Conservation (phyloP, 2,329 filamentous ascomycete genomes). For the Fusarium brachygibbosum region DNA sequence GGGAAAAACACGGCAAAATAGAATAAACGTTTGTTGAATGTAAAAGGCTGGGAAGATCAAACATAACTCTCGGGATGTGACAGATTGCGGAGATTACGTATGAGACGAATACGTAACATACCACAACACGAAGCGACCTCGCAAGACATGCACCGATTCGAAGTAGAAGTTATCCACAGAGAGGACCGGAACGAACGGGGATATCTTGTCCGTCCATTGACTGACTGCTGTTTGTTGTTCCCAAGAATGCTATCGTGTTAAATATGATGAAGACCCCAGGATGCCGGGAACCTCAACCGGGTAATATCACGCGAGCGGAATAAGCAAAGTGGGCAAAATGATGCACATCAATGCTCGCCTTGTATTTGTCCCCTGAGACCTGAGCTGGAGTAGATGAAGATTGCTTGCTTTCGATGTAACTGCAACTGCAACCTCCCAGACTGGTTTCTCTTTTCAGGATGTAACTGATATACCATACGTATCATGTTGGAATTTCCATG, state of each 20-base stretch:
- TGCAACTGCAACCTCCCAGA: not conserved
- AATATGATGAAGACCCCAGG: constrained; percentile 23
- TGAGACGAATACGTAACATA: constrained; percentile 31
- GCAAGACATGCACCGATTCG: constrained; percentile 3
- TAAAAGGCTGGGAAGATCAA: constrained; percentile 14
- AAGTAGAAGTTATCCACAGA: constrained; percentile 29
- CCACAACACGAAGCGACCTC: not conserved
- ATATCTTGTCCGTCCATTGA: constrained; percentile 29
- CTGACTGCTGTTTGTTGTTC: constrained; percentile 13
- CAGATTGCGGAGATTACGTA: constrained; percentile 33
- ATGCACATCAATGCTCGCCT: constrained; percentile 4
- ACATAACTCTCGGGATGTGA: constrained; percentile 23
- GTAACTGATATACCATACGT: not conserved
- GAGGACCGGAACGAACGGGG: constrained; percentile 22
- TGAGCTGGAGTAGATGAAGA: not conserved
- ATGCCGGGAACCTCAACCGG: not conserved
- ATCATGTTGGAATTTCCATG: not conserved
- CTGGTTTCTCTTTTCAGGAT: not conserved
- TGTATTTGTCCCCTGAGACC: constrained; percentile 13
- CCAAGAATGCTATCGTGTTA: constrained; percentile 10
- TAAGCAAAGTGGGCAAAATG: constrained; percentile 4
- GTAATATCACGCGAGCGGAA: constrained; percentile 17
- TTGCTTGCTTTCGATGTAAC: not conserved
- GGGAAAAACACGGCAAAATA: constrained; percentile 10
- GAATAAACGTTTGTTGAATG: not conserved